Conservation (phyloP, 805 yeast species). For the Pichia kluyveri region DNA sequence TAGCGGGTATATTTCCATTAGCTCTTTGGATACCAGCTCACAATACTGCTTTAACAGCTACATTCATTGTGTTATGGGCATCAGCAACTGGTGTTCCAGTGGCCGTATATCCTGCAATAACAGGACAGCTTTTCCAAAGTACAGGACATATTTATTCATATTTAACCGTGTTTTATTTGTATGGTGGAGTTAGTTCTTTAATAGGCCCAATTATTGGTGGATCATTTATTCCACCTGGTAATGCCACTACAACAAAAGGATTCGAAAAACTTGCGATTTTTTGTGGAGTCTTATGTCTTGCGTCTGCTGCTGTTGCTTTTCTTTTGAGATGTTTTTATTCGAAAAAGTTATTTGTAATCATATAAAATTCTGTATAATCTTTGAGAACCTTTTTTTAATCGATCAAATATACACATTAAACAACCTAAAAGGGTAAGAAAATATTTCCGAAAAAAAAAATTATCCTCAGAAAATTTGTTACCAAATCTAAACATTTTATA, state of each 20-base stretch:
- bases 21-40: conserved; percentile 44
- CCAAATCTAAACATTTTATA: too few species aligned
- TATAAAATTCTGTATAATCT: background rate
- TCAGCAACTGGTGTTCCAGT: conserved; percentile 27
- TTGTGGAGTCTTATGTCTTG: conserved; percentile 23
- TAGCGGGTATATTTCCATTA: conserved; percentile 28
- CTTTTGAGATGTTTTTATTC: conserved; percentile 4
- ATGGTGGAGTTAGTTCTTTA: conserved; percentile 23
- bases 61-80: conserved; percentile 28
- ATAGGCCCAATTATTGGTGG: conserved; percentile 30
- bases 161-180: conserved; percentile 22
- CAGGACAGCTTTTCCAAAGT: conserved; percentile 28
- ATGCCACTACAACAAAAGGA: conserved; percentile 14
- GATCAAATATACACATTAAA: too few species aligned
- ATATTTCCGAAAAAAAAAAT: too few species aligned
- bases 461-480: too few species aligned
- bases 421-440: too few species aligned
- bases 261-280: conserved; percentile 25
- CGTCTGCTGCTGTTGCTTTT: conserved; percentile 7
- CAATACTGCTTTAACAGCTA: conserved; percentile 29
- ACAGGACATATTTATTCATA: conserved; percentile 23
- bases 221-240: conserved; percentile 22
- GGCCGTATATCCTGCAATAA: conserved; percentile 26
- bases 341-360: background rate
- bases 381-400: too few species aligned